These are phyloP conservation scores for Vaccinium darrowii DNA, from an alignment of 148 eudicot genomes.

Conservation along the genomic window DNA sequence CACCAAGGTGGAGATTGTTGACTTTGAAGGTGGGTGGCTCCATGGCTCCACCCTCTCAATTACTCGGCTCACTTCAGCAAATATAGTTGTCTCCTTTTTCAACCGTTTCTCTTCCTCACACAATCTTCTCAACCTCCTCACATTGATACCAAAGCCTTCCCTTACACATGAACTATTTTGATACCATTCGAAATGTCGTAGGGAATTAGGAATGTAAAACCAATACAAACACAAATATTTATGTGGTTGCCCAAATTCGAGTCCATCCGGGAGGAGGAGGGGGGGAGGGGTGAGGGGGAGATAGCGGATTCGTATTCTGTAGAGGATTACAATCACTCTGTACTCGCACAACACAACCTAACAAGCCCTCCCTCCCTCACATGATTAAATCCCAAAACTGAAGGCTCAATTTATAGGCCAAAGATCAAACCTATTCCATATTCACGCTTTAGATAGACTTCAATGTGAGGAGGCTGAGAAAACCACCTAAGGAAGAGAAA, in stretches of 20 bases:
- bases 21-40: neutral
- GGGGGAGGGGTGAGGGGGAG: too few species aligned
- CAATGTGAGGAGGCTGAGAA: neutral
- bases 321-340: neutral
- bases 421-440: neutral
- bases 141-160: neutral
- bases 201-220: neutral
- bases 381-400: neutral
- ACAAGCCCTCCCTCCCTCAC: neutral
- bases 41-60: neutral
- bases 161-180: neutral
- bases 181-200: neutral
- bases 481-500: neutral
- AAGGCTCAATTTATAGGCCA: neutral
- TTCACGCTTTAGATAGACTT: neutral
- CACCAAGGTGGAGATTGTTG: neutral
- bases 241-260: neutral
- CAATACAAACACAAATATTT: neutral
- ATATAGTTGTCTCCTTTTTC: neutral
- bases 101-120: neutral
- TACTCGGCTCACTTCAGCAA: neutral
- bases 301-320: neutral
- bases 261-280: neutral
- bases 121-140: neutral
- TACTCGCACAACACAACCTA: neutral